A percentile compares a stretch with the other conserved stretches of the same genome.
phyloP scores from a whole-genome alignment of 345 rosid species.

The Balakata baccata region DNA sequence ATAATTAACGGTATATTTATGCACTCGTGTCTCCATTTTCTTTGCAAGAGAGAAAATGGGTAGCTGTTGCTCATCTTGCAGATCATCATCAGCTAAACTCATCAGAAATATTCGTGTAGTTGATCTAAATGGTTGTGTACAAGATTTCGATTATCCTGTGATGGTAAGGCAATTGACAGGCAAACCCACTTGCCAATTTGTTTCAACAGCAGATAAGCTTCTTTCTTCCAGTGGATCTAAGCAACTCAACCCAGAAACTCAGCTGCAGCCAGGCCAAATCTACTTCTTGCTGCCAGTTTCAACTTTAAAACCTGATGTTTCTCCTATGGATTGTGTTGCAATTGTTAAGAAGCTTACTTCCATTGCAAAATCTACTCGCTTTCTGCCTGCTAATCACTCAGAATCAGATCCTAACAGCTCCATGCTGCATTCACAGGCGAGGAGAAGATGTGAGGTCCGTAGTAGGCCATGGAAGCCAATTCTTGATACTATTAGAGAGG shows the following conservation, averaged over 20 bases:
- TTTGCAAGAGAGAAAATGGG: slow-evolving; percentile 27
- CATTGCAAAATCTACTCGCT: slow-evolving; percentile 29
- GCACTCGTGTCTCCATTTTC: no score
- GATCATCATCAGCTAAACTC: slow-evolving; percentile 16
- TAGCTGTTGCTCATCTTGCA: slow-evolving; percentile 22
- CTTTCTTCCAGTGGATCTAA: slow-evolving; percentile 18
- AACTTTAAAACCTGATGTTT: slow-evolving; percentile 30
- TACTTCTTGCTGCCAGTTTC: slow-evolving; percentile 48
- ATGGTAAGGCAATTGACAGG: slow-evolving; percentile 32
- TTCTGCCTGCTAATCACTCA: no score
- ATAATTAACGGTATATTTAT: no score
- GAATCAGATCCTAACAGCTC: no score
- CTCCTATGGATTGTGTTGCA: slow-evolving; percentile 39
- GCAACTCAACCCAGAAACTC: slow-evolving; percentile 29
- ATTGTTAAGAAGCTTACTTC: slow-evolving; percentile 36
- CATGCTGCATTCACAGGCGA: no score
- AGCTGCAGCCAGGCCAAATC: slow-evolving; percentile 37
- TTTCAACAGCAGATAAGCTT: slow-evolving; percentile 47
- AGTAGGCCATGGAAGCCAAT: slow-evolving; percentile 40
- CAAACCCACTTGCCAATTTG: slow-evolving; percentile 15
- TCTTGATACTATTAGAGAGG: slow-evolving; percentile 47
- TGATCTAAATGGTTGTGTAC: slow-evolving; percentile 41
- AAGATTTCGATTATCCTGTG: slow-evolving; percentile 38
- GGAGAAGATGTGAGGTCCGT: background rate
- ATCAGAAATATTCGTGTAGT: slow-evolving; percentile 37